Conservation (phyloP, 2,329 filamentous ascomycete genomes). For the Cercospora sp. region DNA sequence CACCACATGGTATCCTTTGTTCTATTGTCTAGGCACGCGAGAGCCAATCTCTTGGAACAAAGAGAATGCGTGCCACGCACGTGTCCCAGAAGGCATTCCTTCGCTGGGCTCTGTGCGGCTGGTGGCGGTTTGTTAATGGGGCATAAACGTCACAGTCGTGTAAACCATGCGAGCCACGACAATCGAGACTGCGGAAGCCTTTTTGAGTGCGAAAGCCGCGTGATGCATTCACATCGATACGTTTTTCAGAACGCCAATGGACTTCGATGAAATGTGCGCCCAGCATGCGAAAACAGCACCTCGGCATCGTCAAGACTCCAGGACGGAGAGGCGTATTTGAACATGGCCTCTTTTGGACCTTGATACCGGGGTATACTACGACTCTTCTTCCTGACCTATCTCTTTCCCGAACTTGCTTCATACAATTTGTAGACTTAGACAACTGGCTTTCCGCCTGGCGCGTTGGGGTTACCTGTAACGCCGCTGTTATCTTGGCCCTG, state of each 20-base stretch:
- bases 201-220: too few relatives aligned
- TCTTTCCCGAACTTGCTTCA: neutral
- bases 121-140: neutral
- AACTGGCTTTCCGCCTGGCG: conserved; percentile 28
- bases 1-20: conserved; percentile 1
- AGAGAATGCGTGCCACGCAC: neutral
- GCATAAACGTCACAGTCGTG: neutral
- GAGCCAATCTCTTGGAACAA: neutral
- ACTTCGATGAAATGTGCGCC: neutral
- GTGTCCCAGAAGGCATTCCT: neutral
- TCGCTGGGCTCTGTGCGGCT: neutral
- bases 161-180: neutral
- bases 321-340: neutral
- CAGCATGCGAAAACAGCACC: neutral
- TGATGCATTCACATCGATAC: neutral
- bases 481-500: conserved; percentile 32
- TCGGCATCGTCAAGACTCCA: neutral
- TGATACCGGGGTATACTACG: neutral
- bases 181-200: neutral
- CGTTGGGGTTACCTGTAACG: conserved; percentile 29
- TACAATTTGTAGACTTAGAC: conserved; percentile 20
- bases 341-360: neutral
- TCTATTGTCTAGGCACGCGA: neutral
- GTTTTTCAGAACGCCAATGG: neutral
- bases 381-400: neutral